Conservation (phyloP, 345 rosid genomes). For the Aethionema arabicum region DNA sequence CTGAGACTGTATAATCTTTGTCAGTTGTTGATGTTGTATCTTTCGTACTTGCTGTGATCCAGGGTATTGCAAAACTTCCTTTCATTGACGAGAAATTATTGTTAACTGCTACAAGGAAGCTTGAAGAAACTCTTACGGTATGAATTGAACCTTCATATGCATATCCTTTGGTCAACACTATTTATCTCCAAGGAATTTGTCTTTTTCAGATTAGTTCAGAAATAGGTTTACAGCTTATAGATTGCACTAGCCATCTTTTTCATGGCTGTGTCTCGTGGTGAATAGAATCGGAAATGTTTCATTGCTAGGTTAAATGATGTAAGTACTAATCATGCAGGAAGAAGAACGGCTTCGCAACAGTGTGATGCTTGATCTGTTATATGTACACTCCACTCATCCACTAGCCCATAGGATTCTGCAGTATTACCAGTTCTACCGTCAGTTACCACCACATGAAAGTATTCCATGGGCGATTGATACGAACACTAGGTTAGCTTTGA, state of each 20-base stretch:
- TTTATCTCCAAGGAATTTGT: slow-evolving; percentile 2
- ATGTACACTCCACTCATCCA: slow-evolving; percentile 67
- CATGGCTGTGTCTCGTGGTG: slow-evolving; percentile 5
- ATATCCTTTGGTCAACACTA: slow-evolving; percentile 19
- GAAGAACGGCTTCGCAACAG: slow-evolving; percentile 84
- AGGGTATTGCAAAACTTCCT: slow-evolving; percentile 96
- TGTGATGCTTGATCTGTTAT: slow-evolving; percentile 83
- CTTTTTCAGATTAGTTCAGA: slow-evolving; percentile 10
- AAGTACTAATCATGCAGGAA: slow-evolving; percentile 44
- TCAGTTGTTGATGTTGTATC: slow-evolving; percentile 23
- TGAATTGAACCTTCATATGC: slow-evolving; percentile 31
- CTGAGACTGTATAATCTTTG: slow-evolving; percentile 3
- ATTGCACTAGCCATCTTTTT: slow-evolving; percentile 14
- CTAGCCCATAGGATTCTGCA: slow-evolving; percentile 47
- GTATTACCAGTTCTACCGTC: slow-evolving; percentile 41
- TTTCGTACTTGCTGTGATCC: slow-evolving; percentile 32
- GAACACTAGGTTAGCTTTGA: slow-evolving; percentile 57
- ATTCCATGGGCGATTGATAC: slow-evolving; percentile 46
- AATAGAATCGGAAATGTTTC: slow-evolving; percentile 7
- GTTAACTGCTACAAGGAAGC: slow-evolving; percentile 78
- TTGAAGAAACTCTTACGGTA: slow-evolving; percentile 79
- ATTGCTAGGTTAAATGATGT: slow-evolving; percentile 11
- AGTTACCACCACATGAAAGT: slow-evolving; percentile 49
- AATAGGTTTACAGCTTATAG: slow-evolving; percentile 16
- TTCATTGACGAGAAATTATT: slow-evolving; percentile 83